Evolutionary conservation across 805 yeast genomes (phyloP), one percentile per base, ranked within the genome.

Genomic region (Kodamaea nitidulidarum): DNA sequence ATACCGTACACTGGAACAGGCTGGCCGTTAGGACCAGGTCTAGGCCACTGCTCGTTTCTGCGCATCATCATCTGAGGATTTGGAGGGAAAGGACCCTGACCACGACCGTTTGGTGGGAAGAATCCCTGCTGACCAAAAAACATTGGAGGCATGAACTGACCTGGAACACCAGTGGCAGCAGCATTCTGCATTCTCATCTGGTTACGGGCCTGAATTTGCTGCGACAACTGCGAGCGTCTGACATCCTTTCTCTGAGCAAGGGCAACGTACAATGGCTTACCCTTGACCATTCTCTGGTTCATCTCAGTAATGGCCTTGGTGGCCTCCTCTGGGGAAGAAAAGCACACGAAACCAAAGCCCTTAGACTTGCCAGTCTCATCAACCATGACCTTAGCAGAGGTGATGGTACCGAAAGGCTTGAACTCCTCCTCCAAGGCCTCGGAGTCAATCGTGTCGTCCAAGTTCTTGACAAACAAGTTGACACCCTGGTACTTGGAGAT

Each of bases 321-420:
- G 54, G 98, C 98, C 80, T 93, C 98, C 70, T 93, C 98, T 61
- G 98, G 96, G 49, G 93, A 70, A 41, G 96, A 81, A 84, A 83
- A 93, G 73, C 98, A 88, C 55, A 93, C 98, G 65, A 93, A 93
- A 61, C 98, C 98, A 65, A 93, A 93, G 53, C 98, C 98, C 76
- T 87, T 91, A 49, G 97, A 88, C 73, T 88, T 88, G 56, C 95
- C 97, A 47, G 79, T 66, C 58, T 90, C 97, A 63, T 87, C 96
- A 58, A 84, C 80, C 97, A 93, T 91, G 53, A 91, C 95, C 73
- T 85, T 88, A 54, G 90, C 96, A 45, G 96, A 87, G 51, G 97
- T 86, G 73, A 93, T 93, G 60, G 85, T 70, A 65, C 98, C 98
- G 65, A 82, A 88, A 51, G 93, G 88, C 58, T 86, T 73, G 65